A percentile compares a stretch with the other conserved stretches of the same genome.
These are phyloP conservation scores for Xerocomellus dryophilus DNA, from an alignment of 768 basidiomycete genomes.

Conservation along the genomic window DNA sequence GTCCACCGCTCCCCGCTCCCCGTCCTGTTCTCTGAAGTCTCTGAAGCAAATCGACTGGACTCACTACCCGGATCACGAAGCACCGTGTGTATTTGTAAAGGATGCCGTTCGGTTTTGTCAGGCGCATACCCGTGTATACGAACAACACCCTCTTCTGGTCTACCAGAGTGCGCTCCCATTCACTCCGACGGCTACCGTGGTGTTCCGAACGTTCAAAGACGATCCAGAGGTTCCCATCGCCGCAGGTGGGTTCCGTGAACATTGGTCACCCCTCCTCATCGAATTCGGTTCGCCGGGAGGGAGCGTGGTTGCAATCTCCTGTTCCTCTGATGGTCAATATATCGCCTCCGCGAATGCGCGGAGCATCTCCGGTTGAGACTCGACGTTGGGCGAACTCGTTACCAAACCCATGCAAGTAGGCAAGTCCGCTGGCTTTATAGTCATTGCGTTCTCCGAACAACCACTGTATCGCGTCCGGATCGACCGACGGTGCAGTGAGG, in stretches of 20 bases:
- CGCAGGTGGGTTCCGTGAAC: slow-evolving; percentile 29
- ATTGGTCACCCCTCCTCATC: slow-evolving; percentile 32
- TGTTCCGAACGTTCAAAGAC: slow-evolving; percentile 29
- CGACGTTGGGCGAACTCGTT: slow-evolving; percentile 27
- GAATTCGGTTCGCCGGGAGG: slow-evolving; percentile 23
- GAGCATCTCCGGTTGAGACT: slow-evolving; percentile 25
- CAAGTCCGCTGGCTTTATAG: slow-evolving; percentile 11
- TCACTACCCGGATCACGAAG: slow-evolving; percentile 10
- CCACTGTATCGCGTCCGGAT: slow-evolving; percentile 26
- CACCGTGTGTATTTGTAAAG: slow-evolving; percentile 18
- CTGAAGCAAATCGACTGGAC: slow-evolving; percentile 11
- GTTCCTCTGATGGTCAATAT: slow-evolving; percentile 28
- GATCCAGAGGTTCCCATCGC: slow-evolving; percentile 23
- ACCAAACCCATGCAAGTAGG: slow-evolving; percentile 16
- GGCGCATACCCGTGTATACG: slow-evolving; percentile 29
- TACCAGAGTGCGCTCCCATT: slow-evolving; percentile 33
- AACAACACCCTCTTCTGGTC: slow-evolving; percentile 33
- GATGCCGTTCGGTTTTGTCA: slow-evolving; percentile 34
- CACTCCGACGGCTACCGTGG: slow-evolving; percentile 23
- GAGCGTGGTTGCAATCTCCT: slow-evolving; percentile 19
- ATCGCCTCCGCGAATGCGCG: slow-evolving; percentile 26
- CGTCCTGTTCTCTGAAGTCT: too few species aligned
- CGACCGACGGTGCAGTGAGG: slow-evolving; percentile 15
- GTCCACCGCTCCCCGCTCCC: too few species aligned
- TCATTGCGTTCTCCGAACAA: slow-evolving; percentile 28